These are phyloP conservation scores for Colletotrichum sp. DNA, from an alignment of 2,329 filamentous ascomycete genomes.

Conservation along the genomic window DNA sequence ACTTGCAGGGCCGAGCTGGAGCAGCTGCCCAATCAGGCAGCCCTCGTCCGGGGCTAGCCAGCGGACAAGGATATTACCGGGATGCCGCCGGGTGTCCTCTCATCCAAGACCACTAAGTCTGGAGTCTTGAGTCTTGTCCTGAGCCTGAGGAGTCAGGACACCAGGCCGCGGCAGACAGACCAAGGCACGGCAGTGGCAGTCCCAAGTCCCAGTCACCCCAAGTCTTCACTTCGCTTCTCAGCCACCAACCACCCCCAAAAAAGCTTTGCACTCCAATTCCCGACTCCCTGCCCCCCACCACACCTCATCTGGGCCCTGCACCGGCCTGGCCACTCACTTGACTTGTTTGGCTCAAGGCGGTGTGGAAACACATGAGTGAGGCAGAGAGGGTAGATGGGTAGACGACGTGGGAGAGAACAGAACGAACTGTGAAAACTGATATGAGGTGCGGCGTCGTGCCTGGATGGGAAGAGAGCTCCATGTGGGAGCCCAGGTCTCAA, in stretches of 20 bases:
- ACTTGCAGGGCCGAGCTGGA: slow-evolving; percentile 43
- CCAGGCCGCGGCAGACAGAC: not conserved
- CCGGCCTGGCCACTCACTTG: not conserved
- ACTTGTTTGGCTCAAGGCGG: slow-evolving; percentile 17
- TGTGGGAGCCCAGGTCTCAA: not conserved
- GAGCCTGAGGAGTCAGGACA: not conserved
- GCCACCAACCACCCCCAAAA: slow-evolving; percentile 1
- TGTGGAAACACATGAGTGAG: not conserved
- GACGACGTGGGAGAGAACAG: not conserved
- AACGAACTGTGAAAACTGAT: not conserved
- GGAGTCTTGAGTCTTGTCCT: not conserved
- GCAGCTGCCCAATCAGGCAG: slow-evolving; percentile 56
- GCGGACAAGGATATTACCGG: slow-evolving; percentile 43
- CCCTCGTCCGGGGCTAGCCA: slow-evolving; percentile 51
- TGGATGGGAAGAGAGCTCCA: not conserved
- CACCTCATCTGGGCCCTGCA: not conserved
- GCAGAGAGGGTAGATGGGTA: not conserved
- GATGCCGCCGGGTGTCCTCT: slow-evolving; percentile 11
- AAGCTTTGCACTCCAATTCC: slow-evolving; percentile 11
- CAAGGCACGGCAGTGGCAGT: not conserved
- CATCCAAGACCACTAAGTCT: not conserved
- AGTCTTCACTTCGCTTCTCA: not conserved
- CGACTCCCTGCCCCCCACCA: slow-evolving; percentile 1
- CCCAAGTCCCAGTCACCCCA: not conserved
- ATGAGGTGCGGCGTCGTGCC: not conserved